Percentiles rank a stretch among this genome's conserved stretches.
These are phyloP conservation scores for Trypanosoma rangeli DNA, from an alignment of 208 protist species.

Conservation along the genomic window DNA sequence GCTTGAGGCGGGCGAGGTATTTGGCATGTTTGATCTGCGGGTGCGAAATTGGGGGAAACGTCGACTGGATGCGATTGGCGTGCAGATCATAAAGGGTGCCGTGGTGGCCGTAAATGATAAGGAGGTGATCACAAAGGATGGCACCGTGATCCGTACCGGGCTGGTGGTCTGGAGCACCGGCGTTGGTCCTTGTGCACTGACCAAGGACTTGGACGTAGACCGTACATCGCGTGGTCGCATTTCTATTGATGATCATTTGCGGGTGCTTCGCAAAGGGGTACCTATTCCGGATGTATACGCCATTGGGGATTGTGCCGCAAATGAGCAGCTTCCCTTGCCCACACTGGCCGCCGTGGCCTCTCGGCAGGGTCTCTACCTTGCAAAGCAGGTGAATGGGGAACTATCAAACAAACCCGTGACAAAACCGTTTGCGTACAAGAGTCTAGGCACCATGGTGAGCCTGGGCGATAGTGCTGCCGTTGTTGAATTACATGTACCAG, in stretches of 20 bases:
- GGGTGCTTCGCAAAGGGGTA: constrained; percentile 62
- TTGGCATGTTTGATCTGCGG: constrained; percentile 83
- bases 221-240: constrained; percentile 68
- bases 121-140: constrained; percentile 72
- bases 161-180: constrained; percentile 90
- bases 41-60: constrained; percentile 79
- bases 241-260: constrained; percentile 66
- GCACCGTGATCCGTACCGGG: constrained; percentile 55
- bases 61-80: constrained; percentile 63
- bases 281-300: constrained; percentile 78
- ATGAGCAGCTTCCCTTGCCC: constrained; percentile 55
- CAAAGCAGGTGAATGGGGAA: constrained; percentile 61
- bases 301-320: constrained; percentile 83
- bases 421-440: constrained; percentile 71
- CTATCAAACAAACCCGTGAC: constrained; percentile 29
- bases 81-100: constrained; percentile 64
- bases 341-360: constrained; percentile 81
- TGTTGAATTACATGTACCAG: constrained; percentile 24
- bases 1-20: constrained; percentile 87
- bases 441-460: constrained; percentile 78
- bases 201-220: constrained; percentile 71
- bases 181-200: constrained; percentile 75
- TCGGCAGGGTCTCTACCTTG: constrained; percentile 82
- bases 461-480: constrained; percentile 65
- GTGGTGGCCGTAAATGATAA: constrained; percentile 75